Evolutionary conservation across 331 rosid genomes (phyloP).

Genomic region (Rhamnella rubrinervis): DNA sequence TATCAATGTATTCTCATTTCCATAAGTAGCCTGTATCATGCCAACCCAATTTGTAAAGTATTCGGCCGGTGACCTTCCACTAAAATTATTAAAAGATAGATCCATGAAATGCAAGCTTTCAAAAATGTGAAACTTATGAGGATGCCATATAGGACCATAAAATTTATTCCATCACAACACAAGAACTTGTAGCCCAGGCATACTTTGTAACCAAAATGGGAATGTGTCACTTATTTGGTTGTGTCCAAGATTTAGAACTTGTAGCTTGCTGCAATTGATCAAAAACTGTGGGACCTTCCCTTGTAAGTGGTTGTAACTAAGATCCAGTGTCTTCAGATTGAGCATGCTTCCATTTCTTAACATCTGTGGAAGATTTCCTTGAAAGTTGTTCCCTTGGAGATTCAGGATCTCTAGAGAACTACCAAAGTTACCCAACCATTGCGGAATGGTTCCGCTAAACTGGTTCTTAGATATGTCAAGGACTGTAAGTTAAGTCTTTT

Average conservation of each 20-base stretch:
- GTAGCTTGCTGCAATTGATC: not conserved
- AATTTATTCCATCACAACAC: not conserved
- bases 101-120: no score
- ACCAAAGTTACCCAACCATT: not conserved
- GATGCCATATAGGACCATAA: no score
- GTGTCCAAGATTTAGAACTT: not conserved
- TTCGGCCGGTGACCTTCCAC: not conserved
- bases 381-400: no score
- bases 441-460: not conserved
- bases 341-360: no score
- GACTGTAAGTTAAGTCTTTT: not conserved
- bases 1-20: not conserved
- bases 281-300: not conserved
- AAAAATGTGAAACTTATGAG: no score
- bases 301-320: not conserved
- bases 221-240: not conserved
- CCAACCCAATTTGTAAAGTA: not conserved
- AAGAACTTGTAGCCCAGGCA: not conserved
- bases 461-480: not conserved
- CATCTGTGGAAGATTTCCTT: no score
- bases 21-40: not conserved
- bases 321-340: no score
- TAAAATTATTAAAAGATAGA: not conserved
- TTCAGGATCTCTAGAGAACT: no score
- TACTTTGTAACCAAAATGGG: not conserved